phyloP scores from a whole-genome alignment of 495 filamentous ascomycete species.

The Podospora pseudocomata region DNA sequence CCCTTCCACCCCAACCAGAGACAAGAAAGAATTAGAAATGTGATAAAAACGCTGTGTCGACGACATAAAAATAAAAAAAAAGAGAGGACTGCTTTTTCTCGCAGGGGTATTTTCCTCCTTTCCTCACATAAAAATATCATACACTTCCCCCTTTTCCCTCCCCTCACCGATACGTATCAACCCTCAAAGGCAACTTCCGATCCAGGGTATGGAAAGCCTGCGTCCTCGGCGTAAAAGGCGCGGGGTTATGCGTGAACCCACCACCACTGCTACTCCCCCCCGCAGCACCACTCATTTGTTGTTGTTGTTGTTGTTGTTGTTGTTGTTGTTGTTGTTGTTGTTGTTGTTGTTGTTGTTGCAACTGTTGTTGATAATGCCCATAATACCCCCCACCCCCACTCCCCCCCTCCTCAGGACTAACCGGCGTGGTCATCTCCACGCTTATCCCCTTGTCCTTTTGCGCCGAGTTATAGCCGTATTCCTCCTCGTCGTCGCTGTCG shows the following conservation, averaged over 20 bases:
- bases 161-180: slow-evolving; percentile 4
- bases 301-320: slow-evolving; percentile 10
- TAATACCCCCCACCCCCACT: background rate
- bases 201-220: slow-evolving; percentile 54
- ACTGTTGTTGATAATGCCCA: background rate
- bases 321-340: slow-evolving; percentile 10
- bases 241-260: background rate
- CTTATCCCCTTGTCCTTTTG: slow-evolving; percentile 23
- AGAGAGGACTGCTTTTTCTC: background rate
- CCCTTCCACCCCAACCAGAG: background rate
- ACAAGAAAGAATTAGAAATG: background rate
- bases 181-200: slow-evolving; percentile 41
- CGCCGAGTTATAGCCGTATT: slow-evolving; percentile 13
- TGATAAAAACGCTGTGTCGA: background rate
- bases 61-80: background rate
- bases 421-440: slow-evolving; percentile 44
- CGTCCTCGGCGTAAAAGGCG: slow-evolving; percentile 51
- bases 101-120: slow-evolving; percentile 3
- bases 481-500: slow-evolving; percentile 39
- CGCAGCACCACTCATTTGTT: slow-evolving; percentile 10
- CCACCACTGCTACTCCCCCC: background rate
- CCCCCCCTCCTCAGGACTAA: background rate
- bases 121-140: background rate
- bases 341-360: slow-evolving; percentile 9
- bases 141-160: background rate